Evolutionary conservation across 345 rosid species (phyloP).

Genomic region (Linum usitatissimum): DNA sequence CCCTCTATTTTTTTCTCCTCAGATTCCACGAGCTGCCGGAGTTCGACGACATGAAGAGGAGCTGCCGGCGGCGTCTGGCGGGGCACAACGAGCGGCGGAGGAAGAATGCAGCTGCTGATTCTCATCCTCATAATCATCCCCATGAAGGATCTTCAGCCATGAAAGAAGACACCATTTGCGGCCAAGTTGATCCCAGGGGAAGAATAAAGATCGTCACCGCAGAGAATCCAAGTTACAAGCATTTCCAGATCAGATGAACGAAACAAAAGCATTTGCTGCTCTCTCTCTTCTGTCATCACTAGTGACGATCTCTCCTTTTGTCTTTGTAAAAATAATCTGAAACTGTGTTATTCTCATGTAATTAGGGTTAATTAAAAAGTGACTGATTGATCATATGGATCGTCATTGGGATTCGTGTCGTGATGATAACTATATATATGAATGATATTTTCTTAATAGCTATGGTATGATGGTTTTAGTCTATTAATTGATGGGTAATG

Average conservation of each 20-base stretch:
- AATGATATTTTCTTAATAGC: too few relatives aligned
- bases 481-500: too few relatives aligned
- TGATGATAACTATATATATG: too few relatives aligned
- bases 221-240: constrained; percentile 32
- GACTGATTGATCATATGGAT: too few relatives aligned
- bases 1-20: neutral
- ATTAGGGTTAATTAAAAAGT: too few relatives aligned
- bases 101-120: constrained; percentile 28
- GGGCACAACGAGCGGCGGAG: constrained; percentile 55
- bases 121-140: constrained; percentile 2
- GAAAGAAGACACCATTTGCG: constrained; percentile 9
- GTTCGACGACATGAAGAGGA: constrained; percentile 45
- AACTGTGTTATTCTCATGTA: too few relatives aligned
- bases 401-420: too few relatives aligned
- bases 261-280: constrained; percentile 33
- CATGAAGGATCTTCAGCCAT: neutral
- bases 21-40: constrained; percentile 50
- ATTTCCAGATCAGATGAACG: constrained; percentile 32
- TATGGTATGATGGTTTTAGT: too few relatives aligned
- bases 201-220: constrained; percentile 26
- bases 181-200: constrained; percentile 23
- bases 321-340: too few relatives aligned
- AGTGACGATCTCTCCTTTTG: neutral
- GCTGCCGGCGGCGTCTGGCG: constrained; percentile 49
- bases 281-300: constrained; percentile 58